phyloP scores from a whole-genome alignment of 2,329 filamentous ascomycete genomes.

The Nigrospora oryzae region DNA sequence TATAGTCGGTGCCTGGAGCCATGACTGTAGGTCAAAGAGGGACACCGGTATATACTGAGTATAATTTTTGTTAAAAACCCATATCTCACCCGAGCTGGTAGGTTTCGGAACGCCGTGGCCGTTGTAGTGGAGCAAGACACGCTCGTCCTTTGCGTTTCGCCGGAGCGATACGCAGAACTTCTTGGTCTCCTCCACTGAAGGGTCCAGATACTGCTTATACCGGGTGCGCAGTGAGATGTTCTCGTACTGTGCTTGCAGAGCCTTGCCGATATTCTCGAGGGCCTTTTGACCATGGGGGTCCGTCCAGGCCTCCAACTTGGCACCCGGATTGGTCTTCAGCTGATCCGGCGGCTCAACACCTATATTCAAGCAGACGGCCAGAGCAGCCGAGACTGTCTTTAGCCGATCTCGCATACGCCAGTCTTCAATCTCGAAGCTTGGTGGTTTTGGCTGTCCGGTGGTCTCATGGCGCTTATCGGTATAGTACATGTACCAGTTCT shows the following conservation, averaged over 20 bases:
- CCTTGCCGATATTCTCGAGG: slow-evolving; percentile 90
- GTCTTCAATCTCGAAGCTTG: slow-evolving; percentile 64
- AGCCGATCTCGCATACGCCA: slow-evolving; percentile 96
- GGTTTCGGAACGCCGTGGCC: slow-evolving; percentile 95
- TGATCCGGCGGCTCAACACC: slow-evolving; percentile 96
- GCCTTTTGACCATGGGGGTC: slow-evolving; percentile 83
- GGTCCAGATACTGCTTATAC: slow-evolving; percentile 95
- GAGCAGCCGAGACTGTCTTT: slow-evolving; percentile 91
- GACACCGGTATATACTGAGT: slow-evolving; percentile 98
- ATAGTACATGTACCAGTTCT: slow-evolving; percentile 99
- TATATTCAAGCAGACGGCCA: slow-evolving; percentile 93
- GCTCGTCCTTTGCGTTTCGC: slow-evolving; percentile 89
- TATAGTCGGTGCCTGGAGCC: slow-evolving; percentile 90
- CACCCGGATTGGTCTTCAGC: slow-evolving; percentile 87
- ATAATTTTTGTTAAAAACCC: slow-evolving; percentile 99
- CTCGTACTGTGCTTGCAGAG: slow-evolving; percentile 93
- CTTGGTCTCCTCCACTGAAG: slow-evolving; percentile 93
- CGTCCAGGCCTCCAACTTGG: slow-evolving; percentile 93
- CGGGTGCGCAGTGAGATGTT: slow-evolving; percentile 90
- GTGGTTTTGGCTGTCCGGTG: slow-evolving; percentile 74
- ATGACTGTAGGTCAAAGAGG: slow-evolving; percentile 87
- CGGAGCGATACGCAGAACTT: slow-evolving; percentile 89
- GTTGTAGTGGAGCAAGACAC: slow-evolving; percentile 97
- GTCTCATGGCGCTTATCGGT: slow-evolving; percentile 97
- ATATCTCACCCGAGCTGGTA: slow-evolving; percentile 91